Base-by-base conservation (phyloP, 495 filamentous ascomycete species). In the Penicillium waksmanii region DNA sequence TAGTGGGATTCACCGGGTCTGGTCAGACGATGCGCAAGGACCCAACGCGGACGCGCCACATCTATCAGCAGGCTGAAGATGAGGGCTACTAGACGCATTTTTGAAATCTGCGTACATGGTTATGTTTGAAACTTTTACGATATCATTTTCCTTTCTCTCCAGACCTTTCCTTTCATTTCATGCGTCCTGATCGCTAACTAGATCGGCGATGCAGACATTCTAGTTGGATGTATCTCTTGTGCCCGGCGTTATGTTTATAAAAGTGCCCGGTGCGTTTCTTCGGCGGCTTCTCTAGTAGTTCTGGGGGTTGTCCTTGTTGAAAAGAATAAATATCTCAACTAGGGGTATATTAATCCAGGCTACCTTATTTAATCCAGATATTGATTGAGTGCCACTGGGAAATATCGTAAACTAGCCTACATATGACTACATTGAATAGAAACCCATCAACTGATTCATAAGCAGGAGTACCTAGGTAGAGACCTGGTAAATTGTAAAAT, bases 11-110 rank as follows among this genome's bases (percentile, higher is more conserved):
- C 67, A 97, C 93, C 15, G 95, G 95, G 42, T 96, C 93, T 42
- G 95, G 95, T 35, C 91, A 95, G 69, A 81, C 86, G 54, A 97
- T 97, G 95, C 89, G 92, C 65, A 96, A 96, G 68, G 94, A 97
- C 71, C 85, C 87, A 25, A 84, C 87, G 40, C 80, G 95, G 60
- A 88, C 85, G 64, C 88, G 92, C 60, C 92, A 96, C 69, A 89
- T 94, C 57, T 96, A 96, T 73, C 88, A 95, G 69, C 82, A 88
- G 51, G 87, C 79, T 63, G 91, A 92, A 12, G 91, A 96, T 36
- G 83, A 93, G 61, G 87, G 71, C 53, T 77, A 78, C 57, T 79
- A 66, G 63, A 53, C 34, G 10, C 21, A 15, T 19, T 15, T 52
- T 17, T 57, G 36, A 38, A 46, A 17, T 15, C 23, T 31, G n/a